Percentiles rank a stretch among this genome's conserved stretches.
Evolutionary conservation across 2,329 filamentous ascomycete species (phyloP).

Genomic region (Fonsecaea erecta): DNA sequence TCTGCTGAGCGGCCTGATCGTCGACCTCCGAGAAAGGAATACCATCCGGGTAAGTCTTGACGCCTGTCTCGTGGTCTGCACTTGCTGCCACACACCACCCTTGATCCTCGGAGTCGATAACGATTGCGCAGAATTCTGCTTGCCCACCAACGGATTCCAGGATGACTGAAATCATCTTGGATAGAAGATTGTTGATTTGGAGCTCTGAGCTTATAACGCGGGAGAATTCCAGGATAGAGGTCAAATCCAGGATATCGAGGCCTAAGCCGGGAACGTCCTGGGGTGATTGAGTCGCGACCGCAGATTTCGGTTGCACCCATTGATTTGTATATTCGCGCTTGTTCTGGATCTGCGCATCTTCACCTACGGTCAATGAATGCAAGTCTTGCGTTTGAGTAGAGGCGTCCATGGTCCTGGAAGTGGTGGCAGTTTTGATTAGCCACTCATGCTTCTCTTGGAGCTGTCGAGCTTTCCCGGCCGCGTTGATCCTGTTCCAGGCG

Average conservation of each 20-base stretch:
- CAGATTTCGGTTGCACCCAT: conserved; percentile 35
- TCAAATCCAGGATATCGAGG: conserved; percentile 66
- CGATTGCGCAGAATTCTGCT: conserved; percentile 64
- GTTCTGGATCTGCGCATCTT: conserved; percentile 43
- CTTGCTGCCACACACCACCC: conserved; percentile 66
- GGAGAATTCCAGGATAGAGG: conserved; percentile 67
- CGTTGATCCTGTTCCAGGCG: conserved; percentile 63
- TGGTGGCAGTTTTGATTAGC: conserved; percentile 61
- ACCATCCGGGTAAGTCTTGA: conserved; percentile 58
- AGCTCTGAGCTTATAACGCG: conserved; percentile 69
- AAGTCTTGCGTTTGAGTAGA: conserved; percentile 61
- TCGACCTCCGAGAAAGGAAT: conserved; percentile 62
- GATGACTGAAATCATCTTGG: conserved; percentile 68
- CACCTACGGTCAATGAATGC: conserved; percentile 27
- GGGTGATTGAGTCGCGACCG: conserved; percentile 17
- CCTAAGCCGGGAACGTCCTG: conserved; percentile 42
- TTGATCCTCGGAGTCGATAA: conserved; percentile 62
- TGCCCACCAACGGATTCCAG: conserved; percentile 64
- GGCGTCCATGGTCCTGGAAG: conserved; percentile 57
- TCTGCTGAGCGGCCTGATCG: conserved; percentile 64
- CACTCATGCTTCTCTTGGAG: conserved; percentile 64
- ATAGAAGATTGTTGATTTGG: conserved; percentile 65
- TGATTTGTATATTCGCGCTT: conserved; percentile 37
- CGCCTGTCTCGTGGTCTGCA: conserved; percentile 61
- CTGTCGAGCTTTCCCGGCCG: conserved; percentile 63